These are phyloP conservation scores for Calonectria pseudoturangicola DNA, from an alignment of 2,329 filamentous ascomycete species.

Conservation along the genomic window DNA sequence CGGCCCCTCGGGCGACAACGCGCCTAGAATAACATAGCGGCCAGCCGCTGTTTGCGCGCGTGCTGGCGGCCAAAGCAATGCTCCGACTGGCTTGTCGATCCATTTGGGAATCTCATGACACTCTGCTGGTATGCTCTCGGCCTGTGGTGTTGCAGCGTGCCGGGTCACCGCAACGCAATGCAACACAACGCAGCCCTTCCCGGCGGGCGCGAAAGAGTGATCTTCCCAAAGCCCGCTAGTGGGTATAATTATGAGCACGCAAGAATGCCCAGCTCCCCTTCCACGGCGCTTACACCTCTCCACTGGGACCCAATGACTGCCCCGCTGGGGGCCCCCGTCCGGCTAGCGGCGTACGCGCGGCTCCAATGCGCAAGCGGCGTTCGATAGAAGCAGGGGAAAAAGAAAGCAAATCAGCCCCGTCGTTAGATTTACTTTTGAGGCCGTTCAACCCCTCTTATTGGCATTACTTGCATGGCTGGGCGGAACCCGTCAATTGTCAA, in stretches of 20 bases:
- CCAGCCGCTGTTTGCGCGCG: constrained; percentile 50
- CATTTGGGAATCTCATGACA: constrained; percentile 10
- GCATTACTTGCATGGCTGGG: constrained; percentile 21
- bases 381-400: constrained; percentile 26
- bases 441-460: constrained; percentile 15
- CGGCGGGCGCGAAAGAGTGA: constrained; percentile 26
- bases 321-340: not conserved
- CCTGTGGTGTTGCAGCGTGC: constrained; percentile 22
- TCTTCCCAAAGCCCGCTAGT: constrained; percentile 13
- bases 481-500: not conserved
- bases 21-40: constrained; percentile 43
- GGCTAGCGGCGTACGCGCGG: constrained; percentile 15
- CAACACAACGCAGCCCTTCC: constrained; percentile 18
- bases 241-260: constrained; percentile 10
- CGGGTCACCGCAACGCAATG: constrained; percentile 27
- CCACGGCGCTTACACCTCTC: constrained; percentile 36
- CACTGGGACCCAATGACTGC: constrained; percentile 32
- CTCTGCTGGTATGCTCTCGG: constrained; percentile 19
- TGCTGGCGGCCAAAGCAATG: constrained; percentile 39
- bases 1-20: constrained; percentile 34
- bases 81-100: constrained; percentile 25
- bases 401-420: constrained; percentile 23
- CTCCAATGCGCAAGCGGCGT: constrained; percentile 17
- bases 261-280: constrained; percentile 6
- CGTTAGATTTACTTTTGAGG: constrained; percentile 20